Evolutionary conservation across 352 stramenopile species (phyloP), one percentile per base, ranked within the genome.

Genomic region (Phytophthora pseudosyringae): DNA sequence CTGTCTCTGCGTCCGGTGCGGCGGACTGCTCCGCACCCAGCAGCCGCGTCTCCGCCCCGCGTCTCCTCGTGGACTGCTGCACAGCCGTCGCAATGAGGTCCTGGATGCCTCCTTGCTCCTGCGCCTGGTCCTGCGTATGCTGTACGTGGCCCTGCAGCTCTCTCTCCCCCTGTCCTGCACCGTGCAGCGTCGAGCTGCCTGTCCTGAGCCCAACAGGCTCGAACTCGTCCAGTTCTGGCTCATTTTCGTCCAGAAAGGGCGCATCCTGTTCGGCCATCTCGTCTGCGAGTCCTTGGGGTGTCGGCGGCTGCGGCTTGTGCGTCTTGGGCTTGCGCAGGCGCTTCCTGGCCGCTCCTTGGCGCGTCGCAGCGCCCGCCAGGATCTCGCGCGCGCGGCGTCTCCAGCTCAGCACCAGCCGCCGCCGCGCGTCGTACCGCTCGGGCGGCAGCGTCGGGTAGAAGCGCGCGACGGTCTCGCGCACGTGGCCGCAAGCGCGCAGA

Each of bases 401-500:
- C 58, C 58, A 72, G n/a, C 29, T 49, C 32, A 68, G 52, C 15
- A 72, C 52, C 25, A 67, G 39, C 4, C 52, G 59, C 3, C 64
- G 58, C 12, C 64, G 58, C 38, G 46, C 39, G 39, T 72, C 64
- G 51, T 68, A 72, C 21, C 36, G 12, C 41, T 68, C 52, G 33
- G 58, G 40, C 15, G 64, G 45, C 9, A 68, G 58, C 18, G 57
- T 43, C 31, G 64, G 58, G 35, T 72, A 72, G 39, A 72, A 72
- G 50, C 5, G 32, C 10, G 48, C 25, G 40, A 72, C 64, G 41
- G 64, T 68, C 16, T 67, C 51, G 33, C 57, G 58, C 38, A 72
- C 49, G 21, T 47, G 48, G 18, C 58, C 49, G 6, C 38, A 44
- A 7, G 12, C 35, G 13, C 58, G 58, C 38, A 72, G 51, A 46